phyloP scores from a whole-genome alignment of 768 basidiomycete species.

The Tricholoma furcatifolium region DNA sequence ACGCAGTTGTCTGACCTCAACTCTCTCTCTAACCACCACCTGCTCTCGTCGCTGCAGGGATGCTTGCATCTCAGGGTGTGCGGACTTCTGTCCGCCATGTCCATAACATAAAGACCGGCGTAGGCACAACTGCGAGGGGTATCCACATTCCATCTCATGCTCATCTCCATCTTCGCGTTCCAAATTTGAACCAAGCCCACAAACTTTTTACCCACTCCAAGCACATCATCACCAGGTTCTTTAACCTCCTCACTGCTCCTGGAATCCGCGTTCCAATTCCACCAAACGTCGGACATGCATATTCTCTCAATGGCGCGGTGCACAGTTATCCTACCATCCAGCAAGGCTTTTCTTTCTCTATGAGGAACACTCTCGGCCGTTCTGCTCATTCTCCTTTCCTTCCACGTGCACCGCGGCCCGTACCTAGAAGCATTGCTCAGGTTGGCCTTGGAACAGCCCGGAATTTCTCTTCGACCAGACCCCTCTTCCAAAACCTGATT shows the following conservation, averaged over 20 bases:
- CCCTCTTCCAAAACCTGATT: conserved; percentile 76
- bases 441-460: conserved; percentile 77
- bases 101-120: conserved; percentile 25
- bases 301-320: conserved; percentile 21
- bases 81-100: conserved; percentile 41
- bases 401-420: conserved; percentile 49
- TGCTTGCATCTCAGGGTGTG: conserved; percentile 44
- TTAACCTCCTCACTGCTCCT: conserved; percentile 57
- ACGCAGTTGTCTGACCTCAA: not conserved
- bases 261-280: conserved; percentile 36
- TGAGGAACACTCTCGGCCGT: conserved; percentile 48
- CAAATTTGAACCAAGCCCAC: conserved; percentile 35
- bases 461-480: conserved; percentile 71
- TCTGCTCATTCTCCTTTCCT: conserved; percentile 49
- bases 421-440: conserved; percentile 53
- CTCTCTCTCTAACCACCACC: not conserved
- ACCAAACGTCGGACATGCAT: conserved; percentile 23
- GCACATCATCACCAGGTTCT: conserved; percentile 53
- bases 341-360: conserved; percentile 55
- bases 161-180: conserved; percentile 29
- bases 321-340: conserved; percentile 46
- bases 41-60: conserved; percentile 6
- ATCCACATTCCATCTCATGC: conserved; percentile 45
- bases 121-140: conserved; percentile 29
- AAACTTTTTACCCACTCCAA: conserved; percentile 52